Evolutionary conservation across 1,284 basidiomycete species (phyloP).

Genomic region (Ustilago tritici): DNA sequence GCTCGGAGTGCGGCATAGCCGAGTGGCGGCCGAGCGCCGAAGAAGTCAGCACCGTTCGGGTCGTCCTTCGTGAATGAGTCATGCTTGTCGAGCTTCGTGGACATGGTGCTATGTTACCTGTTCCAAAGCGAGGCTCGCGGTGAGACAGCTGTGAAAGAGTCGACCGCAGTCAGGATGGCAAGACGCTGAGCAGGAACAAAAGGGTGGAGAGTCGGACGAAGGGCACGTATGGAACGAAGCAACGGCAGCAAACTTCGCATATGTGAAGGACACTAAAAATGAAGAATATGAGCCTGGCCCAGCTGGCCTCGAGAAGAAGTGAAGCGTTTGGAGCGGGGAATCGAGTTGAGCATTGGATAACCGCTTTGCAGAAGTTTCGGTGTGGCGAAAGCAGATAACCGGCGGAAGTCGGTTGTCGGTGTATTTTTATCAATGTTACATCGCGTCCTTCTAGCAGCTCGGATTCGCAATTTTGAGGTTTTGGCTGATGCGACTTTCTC

Average conservation of each 20-base stretch:
- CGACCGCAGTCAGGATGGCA: not conserved
- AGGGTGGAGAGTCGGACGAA: not conserved
- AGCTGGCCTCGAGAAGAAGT: conserved; percentile 4
- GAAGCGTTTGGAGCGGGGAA: not conserved
- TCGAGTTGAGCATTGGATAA: conserved; percentile 1
- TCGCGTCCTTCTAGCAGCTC: not conserved
- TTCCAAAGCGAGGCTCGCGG: not conserved
- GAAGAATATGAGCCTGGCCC: not conserved
- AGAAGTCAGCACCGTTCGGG: conserved; percentile 23
- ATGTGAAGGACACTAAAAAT: not conserved
- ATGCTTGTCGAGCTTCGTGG: conserved; percentile 16
- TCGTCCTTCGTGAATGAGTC: conserved; percentile 17
- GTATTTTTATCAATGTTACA: conserved; percentile 5
- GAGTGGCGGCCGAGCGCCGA: conserved; percentile 46
- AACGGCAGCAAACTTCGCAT: conserved; percentile 14
- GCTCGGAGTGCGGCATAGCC: conserved; percentile 46
- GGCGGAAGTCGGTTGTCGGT: not conserved
- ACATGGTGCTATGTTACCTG: conserved; percentile 1
- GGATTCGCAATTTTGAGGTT: not conserved
- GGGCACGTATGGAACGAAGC: not conserved
- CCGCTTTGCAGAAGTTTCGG: conserved; percentile 3
- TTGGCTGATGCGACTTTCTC: conserved; percentile 13
- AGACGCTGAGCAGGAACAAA: not conserved
- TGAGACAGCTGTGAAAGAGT: not conserved
- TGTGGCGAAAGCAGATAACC: conserved; percentile 11